Conservation (phyloP, 2,329 filamentous ascomycete species). For the Colletotrichum higginsianum region DNA sequence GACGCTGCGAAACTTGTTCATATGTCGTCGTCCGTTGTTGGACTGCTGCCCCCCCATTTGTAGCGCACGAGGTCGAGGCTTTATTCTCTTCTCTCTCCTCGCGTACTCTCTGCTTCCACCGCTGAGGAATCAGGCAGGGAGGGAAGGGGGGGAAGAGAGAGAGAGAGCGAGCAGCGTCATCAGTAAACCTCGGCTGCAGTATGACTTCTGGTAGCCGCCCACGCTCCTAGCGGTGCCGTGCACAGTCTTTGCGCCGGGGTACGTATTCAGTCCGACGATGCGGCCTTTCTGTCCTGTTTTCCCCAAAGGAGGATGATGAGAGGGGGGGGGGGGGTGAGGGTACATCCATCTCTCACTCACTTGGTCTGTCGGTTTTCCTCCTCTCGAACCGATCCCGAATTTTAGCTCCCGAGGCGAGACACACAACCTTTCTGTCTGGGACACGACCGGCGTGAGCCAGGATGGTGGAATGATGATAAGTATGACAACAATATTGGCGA, state of each 20-base stretch:
- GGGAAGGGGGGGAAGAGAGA: background rate
- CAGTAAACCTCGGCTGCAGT: conserved; percentile 29
- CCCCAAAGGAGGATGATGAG: background rate
- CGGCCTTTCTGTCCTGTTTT: background rate
- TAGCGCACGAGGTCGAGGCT: conserved; percentile 11
- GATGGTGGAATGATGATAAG: conserved; percentile 32
- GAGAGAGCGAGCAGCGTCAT: background rate
- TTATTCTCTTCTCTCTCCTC: conserved; percentile 13
- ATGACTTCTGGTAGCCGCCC: conserved; percentile 42
- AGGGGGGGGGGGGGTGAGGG: conserved; percentile 15
- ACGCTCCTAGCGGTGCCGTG: conserved; percentile 24
- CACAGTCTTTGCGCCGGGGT: conserved; percentile 30
- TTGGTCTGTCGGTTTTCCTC: background rate
- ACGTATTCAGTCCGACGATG: conserved; percentile 29
- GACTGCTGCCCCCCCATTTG: conserved; percentile 5
- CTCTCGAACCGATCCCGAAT: conserved; percentile 26
- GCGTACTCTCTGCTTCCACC: background rate
- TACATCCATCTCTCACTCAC: conserved; percentile 5
- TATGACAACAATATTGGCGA: conserved; percentile 34
- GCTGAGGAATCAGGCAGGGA: background rate
- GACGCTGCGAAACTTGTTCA: conserved; percentile 28
- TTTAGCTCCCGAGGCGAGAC: conserved; percentile 41
- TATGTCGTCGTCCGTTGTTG: conserved; percentile 33
- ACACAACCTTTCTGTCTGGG: conserved; percentile 40
- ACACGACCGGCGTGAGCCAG: conserved; percentile 37